Percentiles rank a stretch among this genome's conserved stretches.
Conservation (phyloP, 139 green algal genomes). For the Limnomonas spitsbergensis region DNA sequence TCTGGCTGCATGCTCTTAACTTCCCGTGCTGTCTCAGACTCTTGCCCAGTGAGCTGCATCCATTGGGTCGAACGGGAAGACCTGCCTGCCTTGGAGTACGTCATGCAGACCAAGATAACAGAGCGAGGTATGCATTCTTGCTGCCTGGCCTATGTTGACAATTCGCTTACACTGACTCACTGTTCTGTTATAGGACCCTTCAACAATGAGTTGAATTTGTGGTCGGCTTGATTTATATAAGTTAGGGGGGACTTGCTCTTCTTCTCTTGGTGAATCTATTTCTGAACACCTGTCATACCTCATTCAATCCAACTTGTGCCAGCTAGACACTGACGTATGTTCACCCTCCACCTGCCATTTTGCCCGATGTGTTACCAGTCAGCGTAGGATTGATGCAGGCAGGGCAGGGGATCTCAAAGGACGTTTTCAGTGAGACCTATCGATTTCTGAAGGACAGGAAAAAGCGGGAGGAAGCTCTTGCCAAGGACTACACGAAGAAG, state of each 20-base stretch:
- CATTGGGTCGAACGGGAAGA: conserved; percentile 78
- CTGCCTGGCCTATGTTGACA: neutral
- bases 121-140: neutral
- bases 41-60: conserved; percentile 85
- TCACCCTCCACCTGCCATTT: neutral
- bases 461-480: conserved; percentile 49
- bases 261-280: no score
- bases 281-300: no score
- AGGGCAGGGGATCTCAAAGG: conserved; percentile 38
- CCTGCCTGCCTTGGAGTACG: conserved; percentile 75
- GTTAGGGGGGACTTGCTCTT: no score
- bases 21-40: conserved; percentile 36
- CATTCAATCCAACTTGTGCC: no score
- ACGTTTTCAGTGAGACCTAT: conserved; percentile 47
- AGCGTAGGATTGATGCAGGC: conserved; percentile 84
- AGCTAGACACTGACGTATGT: no score
- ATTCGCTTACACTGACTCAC: conserved; percentile 4
- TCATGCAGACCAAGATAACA: conserved; percentile 59
- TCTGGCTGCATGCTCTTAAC: no score
- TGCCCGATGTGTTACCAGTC: conserved; percentile 1
- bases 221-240: no score
- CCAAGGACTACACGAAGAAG: conserved; percentile 17
- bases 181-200: no score
- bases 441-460: conserved; percentile 54
- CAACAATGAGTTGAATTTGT: no score